Conservation (phyloP, 1,284 basidiomycete genomes). For the Rhodotorula sp. region DNA sequence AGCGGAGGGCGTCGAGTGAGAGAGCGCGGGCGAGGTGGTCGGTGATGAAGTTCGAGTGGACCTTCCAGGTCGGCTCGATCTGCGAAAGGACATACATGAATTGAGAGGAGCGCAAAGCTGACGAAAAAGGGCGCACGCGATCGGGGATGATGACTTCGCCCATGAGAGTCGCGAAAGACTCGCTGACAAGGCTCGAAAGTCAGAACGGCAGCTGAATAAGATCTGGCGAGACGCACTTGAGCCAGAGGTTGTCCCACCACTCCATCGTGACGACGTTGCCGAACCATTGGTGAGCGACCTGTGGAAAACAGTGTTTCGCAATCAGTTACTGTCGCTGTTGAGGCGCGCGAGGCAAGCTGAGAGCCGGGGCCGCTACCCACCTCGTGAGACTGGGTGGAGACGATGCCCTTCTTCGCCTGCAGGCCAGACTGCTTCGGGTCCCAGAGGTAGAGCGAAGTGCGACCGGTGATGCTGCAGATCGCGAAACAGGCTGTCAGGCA, state of each 20-base stretch:
- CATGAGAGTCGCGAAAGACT: slow-evolving; percentile 71
- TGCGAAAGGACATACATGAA: too few species aligned
- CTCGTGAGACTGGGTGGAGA: slow-evolving; percentile 49
- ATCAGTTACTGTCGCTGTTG: too few species aligned
- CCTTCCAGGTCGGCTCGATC: slow-evolving; percentile 57
- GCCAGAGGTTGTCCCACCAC: slow-evolving; percentile 43
- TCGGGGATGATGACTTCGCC: slow-evolving; percentile 89
- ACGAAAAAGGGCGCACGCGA: too few species aligned
- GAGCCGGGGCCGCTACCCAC: slow-evolving; percentile 37
- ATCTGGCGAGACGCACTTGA: slow-evolving; percentile 7
- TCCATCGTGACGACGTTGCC: slow-evolving; percentile 27
- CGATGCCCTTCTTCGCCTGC: slow-evolving; percentile 46
- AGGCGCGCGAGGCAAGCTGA: too few species aligned
- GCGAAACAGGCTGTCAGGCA: slow-evolving; percentile 19
- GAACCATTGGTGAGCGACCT: slow-evolving; percentile 35
- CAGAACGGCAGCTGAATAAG: background rate
- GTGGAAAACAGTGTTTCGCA: too few species aligned
- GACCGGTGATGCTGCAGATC: slow-evolving; percentile 72
- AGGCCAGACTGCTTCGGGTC: slow-evolving; percentile 55
- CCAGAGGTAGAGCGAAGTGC: slow-evolving; percentile 69
- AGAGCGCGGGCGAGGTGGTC: slow-evolving; percentile 62
- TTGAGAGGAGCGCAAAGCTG: too few species aligned
- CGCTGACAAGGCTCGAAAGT: background rate
- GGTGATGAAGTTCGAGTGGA: slow-evolving; percentile 57
- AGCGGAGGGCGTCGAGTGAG: slow-evolving; percentile 79